phyloP scores from a whole-genome alignment of 371 early-diverging fungal species.

The Mucor lusitanicus region DNA sequence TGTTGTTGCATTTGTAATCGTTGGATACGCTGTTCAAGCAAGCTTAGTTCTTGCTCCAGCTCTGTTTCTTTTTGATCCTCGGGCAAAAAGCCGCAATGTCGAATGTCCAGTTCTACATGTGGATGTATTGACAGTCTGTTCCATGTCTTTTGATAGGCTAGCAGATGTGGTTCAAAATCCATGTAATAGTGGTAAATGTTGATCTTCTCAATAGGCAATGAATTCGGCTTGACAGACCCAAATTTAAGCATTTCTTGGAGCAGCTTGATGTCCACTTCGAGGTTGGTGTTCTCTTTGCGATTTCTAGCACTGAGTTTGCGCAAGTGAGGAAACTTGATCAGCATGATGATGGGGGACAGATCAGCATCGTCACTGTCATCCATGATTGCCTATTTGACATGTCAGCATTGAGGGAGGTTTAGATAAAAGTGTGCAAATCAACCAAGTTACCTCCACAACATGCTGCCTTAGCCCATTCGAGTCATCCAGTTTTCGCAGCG shows the following conservation, averaged over 20 bases:
- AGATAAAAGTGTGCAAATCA: neutral
- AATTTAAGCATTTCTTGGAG: slow-evolving; percentile 37
- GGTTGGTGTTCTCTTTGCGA: slow-evolving; percentile 36
- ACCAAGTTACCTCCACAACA: slow-evolving; percentile 32
- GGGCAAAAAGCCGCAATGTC: slow-evolving; percentile 26
- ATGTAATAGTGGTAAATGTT: slow-evolving; percentile 42
- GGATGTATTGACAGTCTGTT: slow-evolving; percentile 31
- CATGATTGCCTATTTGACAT: slow-evolving; percentile 33
- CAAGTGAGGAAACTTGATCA: slow-evolving; percentile 46
- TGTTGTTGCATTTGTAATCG: slow-evolving; percentile 5
- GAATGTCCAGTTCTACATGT: slow-evolving; percentile 36
- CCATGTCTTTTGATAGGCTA: slow-evolving; percentile 34
- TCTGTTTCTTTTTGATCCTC: slow-evolving; percentile 17
- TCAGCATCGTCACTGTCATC: slow-evolving; percentile 43
- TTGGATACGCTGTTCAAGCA: slow-evolving; percentile 17
- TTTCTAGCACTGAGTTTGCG: slow-evolving; percentile 33
- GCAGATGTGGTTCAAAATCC: slow-evolving; percentile 34
- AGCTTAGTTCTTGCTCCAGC: slow-evolving; percentile 7
- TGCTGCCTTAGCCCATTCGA: slow-evolving; percentile 31
- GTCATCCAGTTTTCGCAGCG: slow-evolving; percentile 42
- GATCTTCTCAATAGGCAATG: slow-evolving; percentile 30
- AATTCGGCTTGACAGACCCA: slow-evolving; percentile 20
- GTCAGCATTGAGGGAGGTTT: neutral
- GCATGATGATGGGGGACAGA: slow-evolving; percentile 46
- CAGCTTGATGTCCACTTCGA: slow-evolving; percentile 43